phyloP scores from a whole-genome alignment of 2,329 filamentous ascomycete species.

The Cladobotryum mycophilum region DNA sequence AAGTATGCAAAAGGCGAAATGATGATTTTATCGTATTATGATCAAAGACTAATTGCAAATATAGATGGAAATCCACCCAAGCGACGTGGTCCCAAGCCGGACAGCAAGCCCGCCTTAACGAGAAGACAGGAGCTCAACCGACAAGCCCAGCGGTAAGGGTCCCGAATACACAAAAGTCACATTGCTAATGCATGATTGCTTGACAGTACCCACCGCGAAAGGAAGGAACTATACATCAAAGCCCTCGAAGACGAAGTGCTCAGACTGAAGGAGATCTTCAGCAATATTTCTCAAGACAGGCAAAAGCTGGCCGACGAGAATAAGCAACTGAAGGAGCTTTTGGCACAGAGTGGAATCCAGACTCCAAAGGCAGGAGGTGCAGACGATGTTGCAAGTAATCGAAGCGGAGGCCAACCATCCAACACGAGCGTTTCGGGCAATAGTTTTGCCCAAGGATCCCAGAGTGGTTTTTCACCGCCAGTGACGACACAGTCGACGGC shows the following conservation, averaged over 20 bases:
- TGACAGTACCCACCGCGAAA: slow-evolving; percentile 82
- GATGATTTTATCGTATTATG: not conserved
- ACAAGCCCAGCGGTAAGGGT: slow-evolving; percentile 79
- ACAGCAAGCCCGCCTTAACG: slow-evolving; percentile 90
- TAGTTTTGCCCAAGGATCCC: slow-evolving; percentile 50
- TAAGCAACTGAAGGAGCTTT: slow-evolving; percentile 56
- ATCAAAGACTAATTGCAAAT: slow-evolving; percentile 4
- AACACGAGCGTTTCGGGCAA: slow-evolving; percentile 53
- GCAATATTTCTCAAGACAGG: slow-evolving; percentile 67
- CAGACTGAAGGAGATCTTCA: slow-evolving; percentile 79
- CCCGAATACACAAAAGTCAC: not conserved
- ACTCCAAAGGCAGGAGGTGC: slow-evolving; percentile 20
- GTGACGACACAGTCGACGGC: slow-evolving; percentile 38
- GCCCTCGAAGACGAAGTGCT: slow-evolving; percentile 86
- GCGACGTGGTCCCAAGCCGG: slow-evolving; percentile 87
- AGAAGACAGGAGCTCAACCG: slow-evolving; percentile 89
- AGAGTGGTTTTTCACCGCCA: slow-evolving; percentile 42
- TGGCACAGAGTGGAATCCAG: slow-evolving; percentile 48
- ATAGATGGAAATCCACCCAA: slow-evolving; percentile 81
- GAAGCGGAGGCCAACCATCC: slow-evolving; percentile 39
- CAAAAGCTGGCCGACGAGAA: slow-evolving; percentile 75
- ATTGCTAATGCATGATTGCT: not conserved
- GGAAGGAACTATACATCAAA: slow-evolving; percentile 95
- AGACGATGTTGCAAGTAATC: slow-evolving; percentile 41
- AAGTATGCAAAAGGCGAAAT: slow-evolving; percentile 42